Conservation (phyloP, 768 basidiomycete genomes). For the Pleurotus tuber-regium region DNA sequence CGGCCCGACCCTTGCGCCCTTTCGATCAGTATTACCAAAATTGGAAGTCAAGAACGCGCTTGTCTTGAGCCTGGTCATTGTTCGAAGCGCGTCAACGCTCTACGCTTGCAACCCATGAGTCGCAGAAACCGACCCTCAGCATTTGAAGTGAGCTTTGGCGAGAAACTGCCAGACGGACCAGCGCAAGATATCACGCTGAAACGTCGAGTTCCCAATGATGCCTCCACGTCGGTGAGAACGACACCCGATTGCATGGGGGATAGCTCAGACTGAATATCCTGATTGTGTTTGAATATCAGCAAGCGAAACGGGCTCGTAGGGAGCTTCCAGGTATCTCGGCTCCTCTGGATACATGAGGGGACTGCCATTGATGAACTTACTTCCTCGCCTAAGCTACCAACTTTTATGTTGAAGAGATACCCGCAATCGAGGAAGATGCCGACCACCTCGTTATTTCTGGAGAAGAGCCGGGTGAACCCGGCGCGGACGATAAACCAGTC, state of each 20-base stretch:
- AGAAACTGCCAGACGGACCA: slow-evolving; percentile 23
- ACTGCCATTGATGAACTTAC: too few relatives aligned
- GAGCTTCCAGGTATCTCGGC: not conserved
- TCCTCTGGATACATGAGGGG: not conserved
- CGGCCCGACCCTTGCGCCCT: too few relatives aligned
- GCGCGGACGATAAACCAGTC: slow-evolving; percentile 47
- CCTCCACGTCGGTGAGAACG: not conserved
- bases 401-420: slow-evolving; percentile 31
- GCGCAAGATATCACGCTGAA: not conserved
- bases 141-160: slow-evolving; percentile 52
- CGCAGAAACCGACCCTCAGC: slow-evolving; percentile 48
- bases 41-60: too few relatives aligned
- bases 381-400: too few relatives aligned
- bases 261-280: not conserved
- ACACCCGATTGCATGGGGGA: not conserved
- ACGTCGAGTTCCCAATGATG: not conserved
- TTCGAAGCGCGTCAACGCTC: too few relatives aligned
- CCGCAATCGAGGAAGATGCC: slow-evolving; percentile 40
- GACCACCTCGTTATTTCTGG: slow-evolving; percentile 34
- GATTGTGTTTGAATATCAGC: not conserved
- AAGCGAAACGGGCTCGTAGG: not conserved
- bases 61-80: not conserved
- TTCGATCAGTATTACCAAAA: too few relatives aligned
- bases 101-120: too few relatives aligned
- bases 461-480: slow-evolving; percentile 34